Conservation (phyloP, 1,284 basidiomycete genomes). For the Butyriboletus appendiculatus region DNA sequence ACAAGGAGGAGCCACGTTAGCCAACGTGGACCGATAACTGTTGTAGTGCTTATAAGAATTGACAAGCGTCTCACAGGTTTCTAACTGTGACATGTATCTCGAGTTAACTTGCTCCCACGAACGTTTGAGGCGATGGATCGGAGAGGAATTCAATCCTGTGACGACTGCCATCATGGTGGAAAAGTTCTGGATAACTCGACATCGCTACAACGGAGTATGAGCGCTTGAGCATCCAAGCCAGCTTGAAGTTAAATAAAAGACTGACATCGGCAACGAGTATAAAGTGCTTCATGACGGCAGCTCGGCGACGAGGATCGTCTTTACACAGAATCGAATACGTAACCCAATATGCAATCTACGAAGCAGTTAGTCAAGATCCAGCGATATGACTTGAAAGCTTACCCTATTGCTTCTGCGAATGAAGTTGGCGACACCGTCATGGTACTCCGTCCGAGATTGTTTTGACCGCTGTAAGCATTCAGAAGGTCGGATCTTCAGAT, state of each 20-base stretch:
- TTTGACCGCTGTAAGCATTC: conserved; percentile 69
- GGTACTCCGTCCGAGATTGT: conserved; percentile 50
- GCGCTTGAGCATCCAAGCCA: conserved; percentile 10
- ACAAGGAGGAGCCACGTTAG: conserved; percentile 72
- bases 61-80: conserved; percentile 56
- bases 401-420: conserved; percentile 75
- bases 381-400: conserved; percentile 9
- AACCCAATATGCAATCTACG: conserved; percentile 72
- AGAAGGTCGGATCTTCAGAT: conserved; percentile 66
- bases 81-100: conserved; percentile 48
- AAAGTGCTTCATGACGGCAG: conserved; percentile 73
- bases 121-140: conserved; percentile 72
- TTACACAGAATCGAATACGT: conserved; percentile 71
- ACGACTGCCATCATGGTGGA: conserved; percentile 80
- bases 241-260: conserved; percentile 3
- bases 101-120: conserved; percentile 74
- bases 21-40: conserved; percentile 67
- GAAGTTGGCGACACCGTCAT: conserved; percentile 66
- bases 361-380: neutral
- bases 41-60: conserved; percentile 78
- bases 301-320: conserved; percentile 70
- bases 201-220: conserved; percentile 48
- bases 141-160: conserved; percentile 76
- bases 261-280: conserved; percentile 76
- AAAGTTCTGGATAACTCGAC: conserved; percentile 72